phyloP scores from a whole-genome alignment of 306 rosid genomes.

The Cyamopsis tetragonoloba region DNA sequence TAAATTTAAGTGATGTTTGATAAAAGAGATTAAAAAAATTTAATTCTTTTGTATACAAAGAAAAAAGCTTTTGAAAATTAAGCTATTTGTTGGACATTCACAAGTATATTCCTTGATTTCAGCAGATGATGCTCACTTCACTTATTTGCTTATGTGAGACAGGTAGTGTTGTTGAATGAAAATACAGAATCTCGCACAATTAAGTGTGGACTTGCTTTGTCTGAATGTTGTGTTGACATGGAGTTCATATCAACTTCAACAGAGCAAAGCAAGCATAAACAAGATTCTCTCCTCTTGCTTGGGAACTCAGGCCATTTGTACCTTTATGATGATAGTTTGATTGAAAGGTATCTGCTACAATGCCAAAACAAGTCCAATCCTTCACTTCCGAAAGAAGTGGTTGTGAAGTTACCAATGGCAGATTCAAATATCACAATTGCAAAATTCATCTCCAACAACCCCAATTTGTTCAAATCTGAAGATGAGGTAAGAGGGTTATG shows the following conservation, averaged over 20 bases:
- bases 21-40: no score
- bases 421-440: conserved; percentile 70
- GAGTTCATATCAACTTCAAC: conserved; percentile 59
- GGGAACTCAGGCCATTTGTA: conserved; percentile 76
- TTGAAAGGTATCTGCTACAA: conserved; percentile 79
- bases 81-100: no score
- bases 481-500: conserved; percentile 57
- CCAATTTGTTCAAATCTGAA: conserved; percentile 32
- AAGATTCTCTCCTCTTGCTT: conserved; percentile 56
- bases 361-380: conserved; percentile 63
- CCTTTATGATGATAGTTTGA: conserved; percentile 58
- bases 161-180: conserved; percentile 78
- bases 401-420: conserved; percentile 64
- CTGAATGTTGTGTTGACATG: conserved; percentile 74
- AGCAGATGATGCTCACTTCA: conserved; percentile 3
- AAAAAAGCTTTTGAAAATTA: no score
- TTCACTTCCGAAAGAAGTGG: conserved; percentile 64
- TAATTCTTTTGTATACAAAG: no score
- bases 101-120: no score
- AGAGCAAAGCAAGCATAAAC: conserved; percentile 74
- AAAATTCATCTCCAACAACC: conserved; percentile 52
- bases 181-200: conserved; percentile 72
- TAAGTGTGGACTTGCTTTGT: conserved; percentile 69
- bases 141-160: conserved; percentile 24
- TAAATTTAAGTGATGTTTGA: no score